Evolutionary conservation across 2,329 filamentous ascomycete genomes (phyloP).

Genomic region (Aspergillus sp.): DNA sequence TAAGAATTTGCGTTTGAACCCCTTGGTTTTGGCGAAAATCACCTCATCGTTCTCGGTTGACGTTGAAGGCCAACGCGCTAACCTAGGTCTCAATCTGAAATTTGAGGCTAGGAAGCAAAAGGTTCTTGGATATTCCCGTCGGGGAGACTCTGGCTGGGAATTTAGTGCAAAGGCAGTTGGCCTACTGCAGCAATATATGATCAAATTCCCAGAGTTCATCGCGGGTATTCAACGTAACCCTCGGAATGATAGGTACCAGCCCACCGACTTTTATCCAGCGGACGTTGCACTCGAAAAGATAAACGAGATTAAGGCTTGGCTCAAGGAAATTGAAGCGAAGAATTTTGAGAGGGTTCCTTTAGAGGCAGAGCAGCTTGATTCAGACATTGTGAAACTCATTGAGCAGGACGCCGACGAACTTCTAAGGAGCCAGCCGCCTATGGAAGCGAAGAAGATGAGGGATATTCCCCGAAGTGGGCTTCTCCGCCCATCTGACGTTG

Average conservation of each 20-base stretch:
- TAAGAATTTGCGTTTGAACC: constrained; percentile 75
- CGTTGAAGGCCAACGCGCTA: constrained; percentile 78
- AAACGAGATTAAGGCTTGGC: constrained; percentile 91
- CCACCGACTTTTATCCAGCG: constrained; percentile 81
- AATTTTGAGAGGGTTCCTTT: constrained; percentile 94
- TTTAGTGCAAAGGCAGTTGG: constrained; percentile 83
- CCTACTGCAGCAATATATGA: constrained; percentile 85
- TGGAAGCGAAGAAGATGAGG: constrained; percentile 68
- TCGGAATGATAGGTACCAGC: constrained; percentile 77
- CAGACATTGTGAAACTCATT: constrained; percentile 78
- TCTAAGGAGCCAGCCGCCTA: constrained; percentile 52
- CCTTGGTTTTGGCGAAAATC: constrained; percentile 89
- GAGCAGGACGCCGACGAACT: constrained; percentile 71
- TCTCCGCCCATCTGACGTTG: constrained; percentile 92
- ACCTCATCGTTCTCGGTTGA: constrained; percentile 90
- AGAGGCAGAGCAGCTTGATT: constrained; percentile 94
- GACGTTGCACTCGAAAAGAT: constrained; percentile 74
- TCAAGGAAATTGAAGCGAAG: constrained; percentile 88
- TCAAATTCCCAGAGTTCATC: constrained; percentile 92
- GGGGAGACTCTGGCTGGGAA: constrained; percentile 86
- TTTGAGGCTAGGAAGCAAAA: constrained; percentile 96
- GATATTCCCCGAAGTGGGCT: constrained; percentile 83
- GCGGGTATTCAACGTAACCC: constrained; percentile 83
- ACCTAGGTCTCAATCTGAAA: constrained; percentile 92
- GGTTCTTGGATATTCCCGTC: constrained; percentile 91